Evolutionary conservation across 495 filamentous ascomycete species (phyloP), one percentile per base, ranked within the genome.

Genomic region (Friedmanniomyces endolithicus): DNA sequence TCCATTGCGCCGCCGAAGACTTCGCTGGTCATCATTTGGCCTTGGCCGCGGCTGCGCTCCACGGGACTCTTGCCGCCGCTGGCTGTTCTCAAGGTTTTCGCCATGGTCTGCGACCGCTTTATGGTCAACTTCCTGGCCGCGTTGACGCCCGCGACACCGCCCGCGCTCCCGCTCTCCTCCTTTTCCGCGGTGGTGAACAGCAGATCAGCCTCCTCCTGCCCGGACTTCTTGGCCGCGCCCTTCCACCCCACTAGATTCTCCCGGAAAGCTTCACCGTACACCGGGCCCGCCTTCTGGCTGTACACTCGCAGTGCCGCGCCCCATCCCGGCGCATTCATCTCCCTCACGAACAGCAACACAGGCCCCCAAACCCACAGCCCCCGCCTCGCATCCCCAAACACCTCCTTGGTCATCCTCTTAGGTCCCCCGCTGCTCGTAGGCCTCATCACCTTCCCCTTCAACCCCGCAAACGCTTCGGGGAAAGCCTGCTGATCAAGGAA

Each of bases 81-180:
- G 17, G 81, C 79, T 45, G 75, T 75, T 6, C 87, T 81, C 2
- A 95, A 78, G 46, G 78, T 88, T 64, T 88, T 88, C 34, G 88
- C 86, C 45, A 88, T 64, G 3, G 80, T 86, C 65, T 86, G 83
- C 46, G 80, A 84, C 63, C 92, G 77, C 72, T 94, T 94, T 40
- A 97, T 90, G 0, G 90, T 96, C 24, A 95, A 70, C 65, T 95
- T 95, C 40, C 89, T 78, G 11, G 89, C 90, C 6, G 90, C 86
- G 39, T 80, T 81, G 17, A 84, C 78, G 17, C 86, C 75, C 20
- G 81, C 77, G 17, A 29, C 35, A 16, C 55, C 43, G 7, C 35
- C 24, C 25, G 31, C 22, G 39, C 46, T 25, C 2, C 27, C 22
- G 73, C 83, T 76, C 67, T 83, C 76, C 73, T 95, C 80, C 59